A percentile compares a stretch with the other conserved stretches of the same genome.
These are phyloP conservation scores for Coniochaeta ligniaria DNA, from an alignment of 2,329 filamentous ascomycete species.

Conservation along the genomic window DNA sequence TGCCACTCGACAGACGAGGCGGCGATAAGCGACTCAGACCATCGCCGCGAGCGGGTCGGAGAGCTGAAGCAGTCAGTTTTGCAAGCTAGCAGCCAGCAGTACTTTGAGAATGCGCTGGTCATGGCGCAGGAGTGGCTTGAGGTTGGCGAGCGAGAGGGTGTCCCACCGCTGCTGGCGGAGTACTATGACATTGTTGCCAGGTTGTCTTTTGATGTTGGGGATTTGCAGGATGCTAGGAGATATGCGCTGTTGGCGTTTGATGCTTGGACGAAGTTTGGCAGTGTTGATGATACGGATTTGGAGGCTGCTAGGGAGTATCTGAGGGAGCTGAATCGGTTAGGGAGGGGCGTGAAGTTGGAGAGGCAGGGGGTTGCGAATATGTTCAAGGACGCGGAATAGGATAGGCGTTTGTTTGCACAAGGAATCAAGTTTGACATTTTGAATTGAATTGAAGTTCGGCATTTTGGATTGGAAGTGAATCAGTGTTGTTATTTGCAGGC, in stretches of 20 bases:
- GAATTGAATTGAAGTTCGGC: no score
- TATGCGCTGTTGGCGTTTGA: conserved; percentile 16
- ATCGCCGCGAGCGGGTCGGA: conserved; percentile 8
- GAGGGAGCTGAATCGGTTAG: not conserved
- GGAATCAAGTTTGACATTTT: no score
- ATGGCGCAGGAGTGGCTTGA: conserved; percentile 14
- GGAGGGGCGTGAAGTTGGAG: not conserved
- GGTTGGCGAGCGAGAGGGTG: conserved; percentile 11
- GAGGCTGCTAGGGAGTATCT: conserved; percentile 11
- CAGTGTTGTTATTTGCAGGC: not conserved
- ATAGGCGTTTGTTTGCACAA: not conserved
- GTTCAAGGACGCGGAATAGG: not conserved
- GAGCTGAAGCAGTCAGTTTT: conserved; percentile 11
- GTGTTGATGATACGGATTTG: conserved; percentile 12
- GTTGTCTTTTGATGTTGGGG: conserved; percentile 10
- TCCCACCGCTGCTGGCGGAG: conserved; percentile 11
- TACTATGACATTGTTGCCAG: conserved; percentile 13
- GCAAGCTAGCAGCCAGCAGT: conserved; percentile 11
- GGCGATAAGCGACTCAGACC: conserved; percentile 17
- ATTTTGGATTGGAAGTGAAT: not conserved
- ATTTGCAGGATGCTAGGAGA: conserved; percentile 12
- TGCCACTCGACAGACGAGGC: conserved; percentile 9
- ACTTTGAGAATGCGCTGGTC: conserved; percentile 14
- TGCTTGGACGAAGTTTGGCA: conserved; percentile 15
- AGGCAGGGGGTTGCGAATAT: conserved; percentile 1